These are phyloP conservation scores for Diaporthe australafricana DNA, from an alignment of 2,329 filamentous ascomycete species.

Conservation along the genomic window DNA sequence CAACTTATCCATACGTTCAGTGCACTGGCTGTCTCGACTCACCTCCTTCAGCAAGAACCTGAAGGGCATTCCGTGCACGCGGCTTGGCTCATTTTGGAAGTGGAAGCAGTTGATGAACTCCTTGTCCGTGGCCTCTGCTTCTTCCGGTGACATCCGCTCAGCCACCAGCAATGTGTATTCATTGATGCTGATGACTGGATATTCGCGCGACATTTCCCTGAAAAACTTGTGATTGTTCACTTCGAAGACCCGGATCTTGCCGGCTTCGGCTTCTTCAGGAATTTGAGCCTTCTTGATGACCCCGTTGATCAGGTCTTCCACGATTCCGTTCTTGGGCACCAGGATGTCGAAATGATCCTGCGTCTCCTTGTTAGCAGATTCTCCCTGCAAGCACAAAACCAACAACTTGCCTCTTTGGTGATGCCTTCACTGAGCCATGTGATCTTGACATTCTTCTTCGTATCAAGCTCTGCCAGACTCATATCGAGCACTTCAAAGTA, in stretches of 20 bases:
- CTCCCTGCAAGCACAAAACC: slow-evolving; percentile 28
- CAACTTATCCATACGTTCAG: background rate
- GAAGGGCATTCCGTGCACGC: slow-evolving; percentile 91
- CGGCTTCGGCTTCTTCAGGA: slow-evolving; percentile 76
- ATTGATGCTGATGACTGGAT: slow-evolving; percentile 82
- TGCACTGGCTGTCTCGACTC: slow-evolving; percentile 46
- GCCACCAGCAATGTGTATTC: slow-evolving; percentile 88
- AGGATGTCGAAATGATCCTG: slow-evolving; percentile 85
- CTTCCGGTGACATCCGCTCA: slow-evolving; percentile 82
- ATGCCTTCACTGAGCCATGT: slow-evolving; percentile 91
- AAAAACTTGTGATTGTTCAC: slow-evolving; percentile 85
- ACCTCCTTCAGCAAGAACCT: slow-evolving; percentile 87
- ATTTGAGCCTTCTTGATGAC: slow-evolving; percentile 86
- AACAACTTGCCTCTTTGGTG: slow-evolving; percentile 81
- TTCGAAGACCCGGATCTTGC: slow-evolving; percentile 84
- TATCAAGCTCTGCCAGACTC: slow-evolving; percentile 91
- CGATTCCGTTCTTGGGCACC: slow-evolving; percentile 85
- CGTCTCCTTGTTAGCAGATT: slow-evolving; percentile 40
- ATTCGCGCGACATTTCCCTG: slow-evolving; percentile 78
- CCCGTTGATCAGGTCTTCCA: slow-evolving; percentile 81
- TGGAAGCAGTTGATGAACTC: slow-evolving; percentile 86
- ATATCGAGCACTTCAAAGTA: slow-evolving; percentile 96
- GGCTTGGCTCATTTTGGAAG: slow-evolving; percentile 89
- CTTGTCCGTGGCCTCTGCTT: slow-evolving; percentile 65
- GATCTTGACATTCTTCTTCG: slow-evolving; percentile 87